phyloP scores from a whole-genome alignment of 2,329 filamentous ascomycete species.

The Xylariomycetidae sp. region DNA sequence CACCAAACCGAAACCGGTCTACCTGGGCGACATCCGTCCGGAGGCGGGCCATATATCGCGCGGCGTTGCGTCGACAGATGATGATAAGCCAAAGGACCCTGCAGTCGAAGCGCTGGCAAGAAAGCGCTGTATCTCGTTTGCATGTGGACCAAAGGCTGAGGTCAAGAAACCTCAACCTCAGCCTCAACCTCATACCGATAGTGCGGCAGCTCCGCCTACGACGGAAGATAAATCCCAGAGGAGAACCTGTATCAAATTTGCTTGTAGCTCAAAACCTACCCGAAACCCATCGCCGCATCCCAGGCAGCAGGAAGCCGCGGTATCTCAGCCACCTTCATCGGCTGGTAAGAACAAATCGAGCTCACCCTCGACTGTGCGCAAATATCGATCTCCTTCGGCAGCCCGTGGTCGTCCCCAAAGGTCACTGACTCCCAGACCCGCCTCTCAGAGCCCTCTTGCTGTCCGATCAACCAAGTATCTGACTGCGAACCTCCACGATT shows the following conservation, averaged over 20 bases:
- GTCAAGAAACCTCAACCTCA: constrained; percentile 37
- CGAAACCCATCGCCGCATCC: constrained; percentile 35
- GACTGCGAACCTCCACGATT: constrained; percentile 44
- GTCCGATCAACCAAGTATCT: constrained; percentile 42
- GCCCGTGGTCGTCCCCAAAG: constrained; percentile 18
- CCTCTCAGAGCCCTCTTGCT: constrained; percentile 33
- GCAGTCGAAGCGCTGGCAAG: constrained; percentile 62
- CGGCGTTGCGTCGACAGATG: constrained; percentile 6
- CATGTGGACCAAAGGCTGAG: constrained; percentile 65
- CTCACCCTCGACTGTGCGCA: constrained; percentile 20
- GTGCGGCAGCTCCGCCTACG: too few species aligned
- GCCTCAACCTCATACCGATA: constrained; percentile 27
- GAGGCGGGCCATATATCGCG: constrained; percentile 16
- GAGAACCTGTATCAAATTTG: constrained; percentile 70
- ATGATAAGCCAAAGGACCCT: constrained; percentile 43
- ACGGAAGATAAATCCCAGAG: constrained; percentile 38
- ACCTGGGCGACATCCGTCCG: constrained; percentile 19
- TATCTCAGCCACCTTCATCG: constrained; percentile 4
- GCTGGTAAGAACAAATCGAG: constrained; percentile 11
- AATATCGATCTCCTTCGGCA: constrained; percentile 26
- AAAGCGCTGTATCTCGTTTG: constrained; percentile 90
- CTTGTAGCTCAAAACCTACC: constrained; percentile 56
- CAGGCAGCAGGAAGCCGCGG: constrained; percentile 13
- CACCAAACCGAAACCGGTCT: constrained; percentile 21
- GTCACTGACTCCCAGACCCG: constrained; percentile 30